These are phyloP conservation scores for Melanopsichium pennsylvanicum DNA, from an alignment of 1,284 basidiomycete genomes.

Conservation along the genomic window DNA sequence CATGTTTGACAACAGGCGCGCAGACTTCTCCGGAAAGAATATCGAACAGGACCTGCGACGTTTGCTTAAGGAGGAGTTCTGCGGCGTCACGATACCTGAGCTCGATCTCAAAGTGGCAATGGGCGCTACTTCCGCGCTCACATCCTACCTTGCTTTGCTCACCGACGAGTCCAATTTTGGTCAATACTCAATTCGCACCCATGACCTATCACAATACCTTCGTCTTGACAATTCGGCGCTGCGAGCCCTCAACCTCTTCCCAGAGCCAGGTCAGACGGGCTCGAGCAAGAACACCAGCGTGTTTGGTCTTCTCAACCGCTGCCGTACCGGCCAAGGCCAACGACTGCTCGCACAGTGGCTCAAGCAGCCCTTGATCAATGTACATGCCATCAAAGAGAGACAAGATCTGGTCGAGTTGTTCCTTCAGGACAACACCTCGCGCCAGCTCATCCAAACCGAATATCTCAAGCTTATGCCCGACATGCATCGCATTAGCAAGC, in stretches of 20 bases:
- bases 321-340: constrained; percentile 96
- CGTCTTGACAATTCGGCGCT: constrained; percentile 93
- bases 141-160: constrained; percentile 84
- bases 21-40: constrained; percentile 81
- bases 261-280: constrained; percentile 67
- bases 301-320: constrained; percentile 88
- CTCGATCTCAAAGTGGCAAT: constrained; percentile 81
- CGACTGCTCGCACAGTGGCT: constrained; percentile 90
- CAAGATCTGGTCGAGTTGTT: constrained; percentile 80
- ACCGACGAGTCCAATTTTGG: constrained; percentile 82
- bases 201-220: constrained; percentile 95
- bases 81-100: constrained; percentile 69
- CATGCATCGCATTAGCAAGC: constrained; percentile 88
- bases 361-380: constrained; percentile 93
- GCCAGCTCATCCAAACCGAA: constrained; percentile 80
- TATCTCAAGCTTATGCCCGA: constrained; percentile 92
- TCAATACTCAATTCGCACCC: constrained; percentile 80
- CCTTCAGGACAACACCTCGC: constrained; percentile 78
- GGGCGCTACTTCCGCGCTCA: constrained; percentile 80
- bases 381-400: constrained; percentile 79
- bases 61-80: constrained; percentile 71
- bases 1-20: constrained; percentile 82
- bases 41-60: constrained; percentile 85
- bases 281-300: constrained; percentile 71
- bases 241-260: constrained; percentile 86